A percentile compares a stretch with the other conserved stretches of the same genome.
phyloP scores from a whole-genome alignment of 2,329 filamentous ascomycete genomes.

The Bipolaris bicolor region DNA sequence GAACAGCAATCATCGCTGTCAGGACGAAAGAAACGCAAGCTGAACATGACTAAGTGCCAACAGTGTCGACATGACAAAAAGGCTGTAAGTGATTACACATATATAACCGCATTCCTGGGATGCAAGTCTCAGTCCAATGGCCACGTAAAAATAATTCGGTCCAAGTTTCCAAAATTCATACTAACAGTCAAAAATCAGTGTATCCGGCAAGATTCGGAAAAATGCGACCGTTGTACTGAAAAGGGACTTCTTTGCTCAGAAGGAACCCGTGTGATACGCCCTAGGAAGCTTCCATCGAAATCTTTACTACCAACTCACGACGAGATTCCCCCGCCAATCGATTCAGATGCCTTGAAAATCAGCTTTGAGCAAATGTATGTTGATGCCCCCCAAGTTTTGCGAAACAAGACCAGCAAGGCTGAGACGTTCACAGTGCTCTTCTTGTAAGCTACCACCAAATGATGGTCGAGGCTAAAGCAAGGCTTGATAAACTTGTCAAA shows the following conservation, averaged over 20 bases:
- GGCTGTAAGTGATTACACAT: not conserved
- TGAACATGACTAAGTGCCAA: constrained; percentile 3
- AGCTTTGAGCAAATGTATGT: not conserved
- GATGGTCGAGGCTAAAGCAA: not conserved
- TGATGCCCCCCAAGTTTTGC: not conserved
- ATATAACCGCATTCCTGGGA: not conserved
- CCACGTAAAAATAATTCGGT: not conserved
- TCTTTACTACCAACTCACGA: too few relatives aligned
- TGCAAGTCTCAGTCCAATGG: not conserved
- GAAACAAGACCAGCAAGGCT: not conserved
- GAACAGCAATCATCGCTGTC: not conserved
- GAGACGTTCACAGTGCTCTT: not conserved
- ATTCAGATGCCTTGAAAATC: not conserved
- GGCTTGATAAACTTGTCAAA: not conserved
- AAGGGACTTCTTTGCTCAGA: constrained; percentile 8
- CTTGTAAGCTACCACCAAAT: not conserved
- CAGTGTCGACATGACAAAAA: constrained; percentile 1
- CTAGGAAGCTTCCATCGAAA: not conserved
- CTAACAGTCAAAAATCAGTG: not conserved
- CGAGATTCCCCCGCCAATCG: not conserved
- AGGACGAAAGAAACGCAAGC: not conserved
- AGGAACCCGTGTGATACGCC: not conserved
- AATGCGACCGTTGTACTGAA: constrained; percentile 5
- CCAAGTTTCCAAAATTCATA: not conserved
- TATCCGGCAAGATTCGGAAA: not conserved